phyloP scores from a whole-genome alignment of 2,329 filamentous ascomycete species.

The Davidsoniella eucalypti region DNA sequence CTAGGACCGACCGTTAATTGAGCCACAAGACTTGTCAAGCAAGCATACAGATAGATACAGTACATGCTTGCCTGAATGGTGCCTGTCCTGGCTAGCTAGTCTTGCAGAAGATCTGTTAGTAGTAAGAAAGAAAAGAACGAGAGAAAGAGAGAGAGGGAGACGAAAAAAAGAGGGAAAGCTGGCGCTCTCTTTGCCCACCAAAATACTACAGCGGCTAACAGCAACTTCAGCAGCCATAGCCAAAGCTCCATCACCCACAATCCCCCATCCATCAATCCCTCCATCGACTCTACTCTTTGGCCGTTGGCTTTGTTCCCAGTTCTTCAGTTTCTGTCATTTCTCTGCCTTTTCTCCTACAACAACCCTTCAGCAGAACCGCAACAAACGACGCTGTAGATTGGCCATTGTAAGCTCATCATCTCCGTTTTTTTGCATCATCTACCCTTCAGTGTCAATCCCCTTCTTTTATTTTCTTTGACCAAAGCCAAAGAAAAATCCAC shows the following conservation, averaged over 20 bases:
- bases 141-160: background rate
- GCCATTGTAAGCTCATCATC: too few relatives aligned
- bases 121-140: background rate
- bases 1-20: too few relatives aligned
- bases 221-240: background rate
- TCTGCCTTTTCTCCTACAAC: background rate
- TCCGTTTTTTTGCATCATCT: too few relatives aligned
- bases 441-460: too few relatives aligned
- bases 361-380: too few relatives aligned
- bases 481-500: too few relatives aligned
- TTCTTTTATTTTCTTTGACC: too few relatives aligned
- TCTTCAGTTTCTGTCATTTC: background rate
- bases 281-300: background rate
- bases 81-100: background rate
- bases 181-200: background rate
- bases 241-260: background rate
- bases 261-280: background rate
- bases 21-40: too few relatives aligned
- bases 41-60: too few relatives aligned
- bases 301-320: background rate
- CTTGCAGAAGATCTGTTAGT: too few relatives aligned
- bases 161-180: background rate
- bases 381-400: too few relatives aligned
- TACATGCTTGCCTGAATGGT: too few relatives aligned
- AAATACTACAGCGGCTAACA: background rate